Evolutionary conservation across 129 eudicot species (phyloP), one percentile per base, ranked within the genome.

Genomic region (Deinandra increscens): DNA sequence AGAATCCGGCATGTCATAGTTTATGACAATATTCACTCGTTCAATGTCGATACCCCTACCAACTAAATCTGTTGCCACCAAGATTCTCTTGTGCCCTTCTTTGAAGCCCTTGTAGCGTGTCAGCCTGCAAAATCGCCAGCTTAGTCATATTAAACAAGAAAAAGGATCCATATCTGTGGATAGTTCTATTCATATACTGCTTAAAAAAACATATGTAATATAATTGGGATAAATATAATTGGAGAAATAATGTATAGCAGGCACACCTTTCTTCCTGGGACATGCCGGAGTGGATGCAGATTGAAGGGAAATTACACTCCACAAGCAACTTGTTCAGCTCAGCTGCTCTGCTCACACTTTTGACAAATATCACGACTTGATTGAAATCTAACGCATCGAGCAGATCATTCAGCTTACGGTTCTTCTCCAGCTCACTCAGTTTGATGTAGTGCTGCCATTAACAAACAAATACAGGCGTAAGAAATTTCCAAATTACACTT

Each of bases 211-310:
- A 44, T 44, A 44, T 12, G 12, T 12, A 44, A 15, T 44, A 15
- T 44, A 44, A 14, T 15, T 44, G 14, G 18, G 39, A 39, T 4
- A 9, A 29, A 12, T 44, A 44, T 2, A 46, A 46, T 4, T 54
- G 10, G n/a, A 55, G 61, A 12, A 58, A 31, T 34, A 26, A 37
- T 10, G 22, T 5, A 37, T 5, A 1, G 31, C 31, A 31, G 14
- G 74, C 85, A 59, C 33, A 91, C 97, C 97, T 91, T 79, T 91
- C 97, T 79, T 91, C 97, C 80, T 91, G 97, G 29, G 97, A 80
- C 97, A 91, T 91, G 79, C 97, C 97, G 70, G 97, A 91, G 79
- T 91, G 97, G 71, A 91, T 91, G 74, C 97, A 91, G 60, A 91
- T 91, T 3, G 97, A 91, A 45, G 97, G 97, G 60, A 91, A 91